These are phyloP conservation scores for Effrenium voratum DNA, from an alignment of 73 alveolate species.

Conservation along the genomic window DNA sequence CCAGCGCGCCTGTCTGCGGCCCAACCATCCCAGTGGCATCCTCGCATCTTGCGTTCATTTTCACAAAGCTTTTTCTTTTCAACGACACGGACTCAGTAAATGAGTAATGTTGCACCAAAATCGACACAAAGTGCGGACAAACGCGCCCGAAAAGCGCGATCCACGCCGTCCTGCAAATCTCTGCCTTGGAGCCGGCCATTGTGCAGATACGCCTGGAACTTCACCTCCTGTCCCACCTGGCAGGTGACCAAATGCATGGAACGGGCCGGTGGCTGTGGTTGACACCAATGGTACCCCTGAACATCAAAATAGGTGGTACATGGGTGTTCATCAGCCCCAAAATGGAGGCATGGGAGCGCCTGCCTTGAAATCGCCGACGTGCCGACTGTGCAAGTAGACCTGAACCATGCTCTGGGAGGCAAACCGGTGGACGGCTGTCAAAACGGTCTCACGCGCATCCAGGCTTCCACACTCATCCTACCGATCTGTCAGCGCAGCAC, in stretches of 20 bases:
- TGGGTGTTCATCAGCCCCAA: neutral
- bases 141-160: neutral
- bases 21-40: slow-evolving; percentile 71
- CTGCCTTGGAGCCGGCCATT: slow-evolving; percentile 85
- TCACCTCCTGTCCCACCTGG: slow-evolving; percentile 90
- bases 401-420: too few species aligned
- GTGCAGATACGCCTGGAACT: slow-evolving; percentile 88
- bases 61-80: neutral
- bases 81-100: too few species aligned
- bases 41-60: neutral
- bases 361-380: slow-evolving; percentile 75
- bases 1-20: slow-evolving; percentile 42
- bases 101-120: too few species aligned
- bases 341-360: neutral
- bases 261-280: too few species aligned
- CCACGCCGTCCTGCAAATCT: slow-evolving; percentile 44
- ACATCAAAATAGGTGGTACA: too few species aligned
- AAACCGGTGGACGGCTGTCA: too few species aligned
- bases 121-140: neutral
- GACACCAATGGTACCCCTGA: too few species aligned
- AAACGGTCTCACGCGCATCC: too few species aligned
- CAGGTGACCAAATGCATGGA: too few species aligned
- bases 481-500: too few species aligned
- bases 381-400: slow-evolving; percentile 86
- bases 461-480: too few species aligned